These are phyloP conservation scores for Mycena chlorophos DNA, from an alignment of 768 basidiomycete genomes.

Conservation along the genomic window DNA sequence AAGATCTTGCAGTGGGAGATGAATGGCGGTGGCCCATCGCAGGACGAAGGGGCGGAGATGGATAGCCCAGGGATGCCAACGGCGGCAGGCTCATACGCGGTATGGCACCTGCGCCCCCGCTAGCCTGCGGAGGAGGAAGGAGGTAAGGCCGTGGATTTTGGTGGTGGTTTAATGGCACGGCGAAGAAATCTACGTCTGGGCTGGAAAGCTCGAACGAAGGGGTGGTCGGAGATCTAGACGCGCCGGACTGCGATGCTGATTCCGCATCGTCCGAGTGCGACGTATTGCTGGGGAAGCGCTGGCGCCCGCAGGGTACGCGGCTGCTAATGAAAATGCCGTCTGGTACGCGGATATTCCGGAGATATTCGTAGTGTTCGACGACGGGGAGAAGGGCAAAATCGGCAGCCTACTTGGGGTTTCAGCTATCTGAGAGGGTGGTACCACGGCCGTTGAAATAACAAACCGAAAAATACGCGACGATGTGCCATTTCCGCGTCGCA, in stretches of 20 bases:
- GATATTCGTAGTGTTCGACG: constrained; percentile 72
- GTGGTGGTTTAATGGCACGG: neutral
- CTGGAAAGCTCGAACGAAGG: constrained; percentile 20
- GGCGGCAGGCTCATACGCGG: constrained; percentile 21
- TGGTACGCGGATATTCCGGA: constrained; percentile 66
- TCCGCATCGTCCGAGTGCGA: constrained; percentile 50
- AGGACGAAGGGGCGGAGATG: constrained; percentile 16
- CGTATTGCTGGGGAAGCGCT: constrained; percentile 38
- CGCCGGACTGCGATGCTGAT: neutral
- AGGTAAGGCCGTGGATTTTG: constrained; percentile 13
- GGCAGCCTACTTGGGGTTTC: constrained; percentile 48
- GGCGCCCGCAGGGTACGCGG: constrained; percentile 44
- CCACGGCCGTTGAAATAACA: constrained; percentile 17
- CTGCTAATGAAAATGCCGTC: constrained; percentile 73
- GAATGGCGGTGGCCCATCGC: constrained; percentile 18
- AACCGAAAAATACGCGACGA: constrained; percentile 81
- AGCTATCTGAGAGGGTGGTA: neutral
- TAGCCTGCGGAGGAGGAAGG: constrained; percentile 29
- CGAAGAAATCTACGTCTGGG: neutral
- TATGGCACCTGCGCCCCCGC: neutral
- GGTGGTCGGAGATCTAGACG: constrained; percentile 12
- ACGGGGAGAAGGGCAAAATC: constrained; percentile 72
- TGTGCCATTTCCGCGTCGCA: constrained; percentile 71
- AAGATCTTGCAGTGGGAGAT: constrained; percentile 37
- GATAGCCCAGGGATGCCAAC: constrained; percentile 24